phyloP scores from a whole-genome alignment of 75 land plant genomes.

The Picea glauca region DNA sequence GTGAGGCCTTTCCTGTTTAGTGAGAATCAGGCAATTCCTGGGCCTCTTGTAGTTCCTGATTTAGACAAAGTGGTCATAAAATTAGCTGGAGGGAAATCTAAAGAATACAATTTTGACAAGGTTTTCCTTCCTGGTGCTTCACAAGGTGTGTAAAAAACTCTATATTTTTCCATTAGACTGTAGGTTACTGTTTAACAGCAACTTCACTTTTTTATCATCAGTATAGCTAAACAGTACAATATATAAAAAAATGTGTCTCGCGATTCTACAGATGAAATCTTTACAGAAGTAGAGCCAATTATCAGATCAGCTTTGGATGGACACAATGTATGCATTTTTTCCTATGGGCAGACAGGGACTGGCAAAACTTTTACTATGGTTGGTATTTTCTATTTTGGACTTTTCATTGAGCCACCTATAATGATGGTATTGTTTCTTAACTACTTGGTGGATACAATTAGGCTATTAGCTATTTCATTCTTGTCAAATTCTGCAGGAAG shows the following conservation, averaged over 20 bases:
- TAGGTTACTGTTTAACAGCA: neutral
- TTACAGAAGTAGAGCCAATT: conserved; percentile 71
- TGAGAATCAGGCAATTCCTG: conserved; percentile 15
- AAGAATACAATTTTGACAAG: conserved; percentile 62
- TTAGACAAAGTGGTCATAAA: conserved; percentile 29
- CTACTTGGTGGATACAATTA: neutral
- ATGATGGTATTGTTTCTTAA: neutral
- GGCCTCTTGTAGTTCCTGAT: conserved; percentile 27
- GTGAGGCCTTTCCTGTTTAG: conserved; percentile 46
- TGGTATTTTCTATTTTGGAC: neutral
- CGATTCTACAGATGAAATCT: conserved; percentile 67
- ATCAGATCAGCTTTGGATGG: conserved; percentile 82
- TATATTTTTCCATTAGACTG: neutral
- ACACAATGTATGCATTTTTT: conserved; percentile 77
- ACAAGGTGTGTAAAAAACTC: conserved; percentile 49
- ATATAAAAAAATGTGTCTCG: neutral
- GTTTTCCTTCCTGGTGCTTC: conserved; percentile 61
- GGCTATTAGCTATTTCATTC: no score
- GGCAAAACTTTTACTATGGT: conserved; percentile 94
- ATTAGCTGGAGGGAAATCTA: conserved; percentile 28
- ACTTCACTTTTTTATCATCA: neutral
- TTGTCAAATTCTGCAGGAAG: conserved; percentile 48
- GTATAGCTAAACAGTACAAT: neutral
- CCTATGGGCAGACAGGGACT: conserved; percentile 89
- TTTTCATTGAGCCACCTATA: neutral